Evolutionary conservation across 345 rosid genomes (phyloP).

Genomic region (Dipteronia sinensis): DNA sequence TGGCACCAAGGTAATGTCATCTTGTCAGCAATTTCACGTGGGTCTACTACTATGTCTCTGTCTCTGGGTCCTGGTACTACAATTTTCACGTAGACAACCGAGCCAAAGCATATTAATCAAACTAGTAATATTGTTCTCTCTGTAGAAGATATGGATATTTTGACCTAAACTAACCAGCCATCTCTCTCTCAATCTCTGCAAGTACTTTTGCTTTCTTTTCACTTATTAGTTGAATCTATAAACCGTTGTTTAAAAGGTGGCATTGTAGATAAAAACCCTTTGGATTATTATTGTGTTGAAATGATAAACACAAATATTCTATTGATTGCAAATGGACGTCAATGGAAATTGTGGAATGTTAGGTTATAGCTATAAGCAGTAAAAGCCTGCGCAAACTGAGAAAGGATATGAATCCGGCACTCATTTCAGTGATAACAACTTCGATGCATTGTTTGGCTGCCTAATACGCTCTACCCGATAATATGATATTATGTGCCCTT

Average conservation of each 20-base stretch:
- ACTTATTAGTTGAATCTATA: not conserved
- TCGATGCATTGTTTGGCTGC: too few relatives aligned
- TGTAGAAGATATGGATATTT: not conserved
- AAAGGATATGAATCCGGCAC: not conserved
- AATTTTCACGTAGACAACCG: constrained; percentile 7
- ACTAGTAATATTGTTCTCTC: not conserved
- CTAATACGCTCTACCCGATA: too few relatives aligned
- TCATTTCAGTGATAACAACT: not conserved
- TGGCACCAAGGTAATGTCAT: not conserved
- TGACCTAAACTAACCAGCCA: not conserved
- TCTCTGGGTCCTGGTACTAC: not conserved
- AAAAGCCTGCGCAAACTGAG: constrained; percentile 4
- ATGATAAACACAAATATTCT: not conserved
- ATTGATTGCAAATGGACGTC: not conserved
- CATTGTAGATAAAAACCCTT: not conserved
- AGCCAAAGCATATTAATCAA: not conserved
- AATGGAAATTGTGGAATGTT: not conserved
- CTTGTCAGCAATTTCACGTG: constrained; percentile 17
- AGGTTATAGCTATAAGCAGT: not conserved
- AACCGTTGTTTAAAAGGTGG: not conserved
- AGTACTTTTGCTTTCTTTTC: not conserved
- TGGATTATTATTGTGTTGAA: not conserved
- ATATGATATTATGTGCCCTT: too few relatives aligned
- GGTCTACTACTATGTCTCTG: not conserved
- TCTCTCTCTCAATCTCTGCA: not conserved